Conservation (phyloP, 2,329 filamentous ascomycete genomes). For the Hypoxylon sp. region DNA sequence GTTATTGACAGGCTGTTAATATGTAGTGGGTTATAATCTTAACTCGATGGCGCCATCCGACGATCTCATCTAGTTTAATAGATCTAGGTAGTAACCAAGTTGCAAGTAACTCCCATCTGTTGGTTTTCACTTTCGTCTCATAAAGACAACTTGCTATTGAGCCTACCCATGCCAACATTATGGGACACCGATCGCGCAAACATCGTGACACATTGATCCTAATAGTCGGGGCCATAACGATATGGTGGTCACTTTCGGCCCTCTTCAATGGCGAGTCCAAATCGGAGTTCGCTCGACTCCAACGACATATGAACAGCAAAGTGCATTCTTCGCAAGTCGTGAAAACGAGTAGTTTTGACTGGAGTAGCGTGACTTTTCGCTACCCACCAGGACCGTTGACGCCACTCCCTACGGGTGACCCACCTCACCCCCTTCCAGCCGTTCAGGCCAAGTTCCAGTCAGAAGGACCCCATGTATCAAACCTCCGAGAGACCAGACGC, state of each 20-base stretch:
- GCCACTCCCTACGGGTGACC: constrained; percentile 4
- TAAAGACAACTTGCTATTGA: background rate
- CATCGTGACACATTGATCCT: constrained; percentile 6
- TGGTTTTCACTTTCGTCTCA: background rate
- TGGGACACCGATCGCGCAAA: constrained; percentile 9
- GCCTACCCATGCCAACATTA: background rate
- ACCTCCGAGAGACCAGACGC: constrained; percentile 53
- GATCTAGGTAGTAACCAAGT: background rate
- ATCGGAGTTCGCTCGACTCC: constrained; percentile 47
- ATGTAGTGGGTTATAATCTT: background rate
- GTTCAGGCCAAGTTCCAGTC: constrained; percentile 56
- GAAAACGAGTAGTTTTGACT: constrained; percentile 57
- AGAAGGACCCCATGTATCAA: constrained; percentile 44
- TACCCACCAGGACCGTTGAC: constrained; percentile 47
- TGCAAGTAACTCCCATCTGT: background rate
- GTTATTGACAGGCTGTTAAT: background rate
- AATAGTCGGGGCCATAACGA: constrained; percentile 5
- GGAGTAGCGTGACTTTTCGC: constrained; percentile 52
- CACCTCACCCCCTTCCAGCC: constrained; percentile 48
- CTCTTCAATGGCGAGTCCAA: constrained; percentile 17
- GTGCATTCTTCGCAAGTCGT: constrained; percentile 16
- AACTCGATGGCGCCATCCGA: background rate
- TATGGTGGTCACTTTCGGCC: constrained; percentile 33
- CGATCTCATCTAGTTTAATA: background rate
- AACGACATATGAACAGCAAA: constrained; percentile 54